Conservation (phyloP, 768 basidiomycete genomes). For the Mycena vitilis region DNA sequence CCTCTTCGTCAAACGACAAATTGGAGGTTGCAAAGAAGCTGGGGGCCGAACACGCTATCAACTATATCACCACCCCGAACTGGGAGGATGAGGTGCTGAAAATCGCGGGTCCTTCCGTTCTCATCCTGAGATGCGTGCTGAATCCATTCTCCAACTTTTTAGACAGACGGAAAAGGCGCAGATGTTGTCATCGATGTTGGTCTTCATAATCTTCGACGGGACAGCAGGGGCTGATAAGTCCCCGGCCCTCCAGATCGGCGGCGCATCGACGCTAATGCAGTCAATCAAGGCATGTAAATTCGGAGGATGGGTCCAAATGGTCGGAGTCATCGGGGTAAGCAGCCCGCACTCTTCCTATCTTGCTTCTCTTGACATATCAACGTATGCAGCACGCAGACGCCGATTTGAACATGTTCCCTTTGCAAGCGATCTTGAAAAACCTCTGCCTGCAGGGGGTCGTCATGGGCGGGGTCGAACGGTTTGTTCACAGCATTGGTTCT, state of each 20-base stretch:
- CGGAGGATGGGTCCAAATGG: conserved; percentile 47
- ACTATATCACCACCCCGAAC: conserved; percentile 58
- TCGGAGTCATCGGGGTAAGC: conserved; percentile 49
- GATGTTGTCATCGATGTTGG: conserved; percentile 32
- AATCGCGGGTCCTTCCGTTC: conserved; percentile 32
- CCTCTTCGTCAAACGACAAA: conserved; percentile 49
- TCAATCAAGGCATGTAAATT: conserved; percentile 42
- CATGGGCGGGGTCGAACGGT: conserved; percentile 56
- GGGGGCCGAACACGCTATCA: conserved; percentile 59
- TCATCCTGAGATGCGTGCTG: background rate
- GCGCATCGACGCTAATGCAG: conserved; percentile 50
- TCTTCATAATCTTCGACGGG: background rate
- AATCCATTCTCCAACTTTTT: background rate
- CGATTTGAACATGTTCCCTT: conserved; percentile 40
- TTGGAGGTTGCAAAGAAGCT: conserved; percentile 46
- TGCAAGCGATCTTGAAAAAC: conserved; percentile 41
- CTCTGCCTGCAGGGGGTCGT: conserved; percentile 53
- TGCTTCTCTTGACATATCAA: background rate
- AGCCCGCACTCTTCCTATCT: background rate
- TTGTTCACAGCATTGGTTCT: conserved; percentile 15
- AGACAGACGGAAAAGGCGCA: conserved; percentile 28
- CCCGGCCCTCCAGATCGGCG: conserved; percentile 49
- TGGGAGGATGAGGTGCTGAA: conserved; percentile 61
- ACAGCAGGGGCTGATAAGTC: background rate
- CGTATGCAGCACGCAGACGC: conserved; percentile 27